These are phyloP conservation scores for Cocos nucifera DNA, from an alignment of 176 grass and related monocot genomes.

Conservation along the genomic window DNA sequence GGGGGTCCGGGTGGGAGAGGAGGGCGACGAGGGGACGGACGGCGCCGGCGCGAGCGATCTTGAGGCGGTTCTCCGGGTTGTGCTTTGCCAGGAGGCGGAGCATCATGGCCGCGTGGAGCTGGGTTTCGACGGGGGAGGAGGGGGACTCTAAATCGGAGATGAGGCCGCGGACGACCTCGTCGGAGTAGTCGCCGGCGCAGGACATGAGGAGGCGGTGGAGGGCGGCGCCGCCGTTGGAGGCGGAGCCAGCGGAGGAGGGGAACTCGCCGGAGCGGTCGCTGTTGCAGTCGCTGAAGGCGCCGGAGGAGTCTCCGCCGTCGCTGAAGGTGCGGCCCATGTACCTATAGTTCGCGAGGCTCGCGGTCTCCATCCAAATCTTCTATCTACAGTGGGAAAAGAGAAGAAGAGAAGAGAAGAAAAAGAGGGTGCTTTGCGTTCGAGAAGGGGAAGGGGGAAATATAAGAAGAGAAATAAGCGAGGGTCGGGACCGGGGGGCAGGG, in stretches of 20 bases:
- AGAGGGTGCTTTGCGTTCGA: no score
- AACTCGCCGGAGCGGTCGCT: slow-evolving; percentile 10
- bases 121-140: neutral
- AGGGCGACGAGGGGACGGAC: slow-evolving; percentile 4
- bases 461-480: no score
- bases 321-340: neutral
- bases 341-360: neutral
- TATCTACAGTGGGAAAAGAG: no score
- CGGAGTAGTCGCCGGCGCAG: neutral
- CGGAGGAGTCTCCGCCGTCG: neutral
- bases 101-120: slow-evolving; percentile 6
- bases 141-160: slow-evolving; percentile 9
- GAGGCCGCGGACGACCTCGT: neutral
- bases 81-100: slow-evolving; percentile 13
- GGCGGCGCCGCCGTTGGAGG: neutral
- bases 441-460: no score
- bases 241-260: neutral
- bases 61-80: slow-evolving; percentile 8
- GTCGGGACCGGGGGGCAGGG: no score
- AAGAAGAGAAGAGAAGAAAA: no score
- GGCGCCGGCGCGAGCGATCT: neutral
- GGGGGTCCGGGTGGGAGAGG: neutral
- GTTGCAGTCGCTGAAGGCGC: slow-evolving; percentile 10
- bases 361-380: no score
- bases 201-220: slow-evolving; percentile 2